phyloP scores from a whole-genome alignment of 2,329 filamentous ascomycete species.

The Salinomyces thailandicus region DNA sequence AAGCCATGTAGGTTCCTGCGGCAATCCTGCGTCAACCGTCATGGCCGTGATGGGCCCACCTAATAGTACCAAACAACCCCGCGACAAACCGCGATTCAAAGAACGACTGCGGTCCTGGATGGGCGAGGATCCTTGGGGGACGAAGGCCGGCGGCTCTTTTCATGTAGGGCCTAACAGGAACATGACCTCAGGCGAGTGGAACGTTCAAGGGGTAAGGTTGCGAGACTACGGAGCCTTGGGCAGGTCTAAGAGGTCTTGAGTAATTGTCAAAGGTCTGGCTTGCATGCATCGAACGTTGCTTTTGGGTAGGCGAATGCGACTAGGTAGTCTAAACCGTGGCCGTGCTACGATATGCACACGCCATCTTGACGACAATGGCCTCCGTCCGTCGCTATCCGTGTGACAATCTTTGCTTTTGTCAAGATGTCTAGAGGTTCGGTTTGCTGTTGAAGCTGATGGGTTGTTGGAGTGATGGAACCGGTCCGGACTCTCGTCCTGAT shows the following conservation, averaged over 20 bases:
- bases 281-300: too few relatives aligned
- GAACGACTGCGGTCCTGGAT: neutral
- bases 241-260: neutral
- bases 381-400: too few relatives aligned
- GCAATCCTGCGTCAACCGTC: slow-evolving; percentile 1
- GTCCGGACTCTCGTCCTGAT: too few relatives aligned
- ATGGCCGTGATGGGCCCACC: slow-evolving; percentile 1
- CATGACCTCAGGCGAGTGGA: neutral
- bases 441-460: too few relatives aligned
- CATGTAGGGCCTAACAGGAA: neutral
- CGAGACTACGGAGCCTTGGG: neutral
- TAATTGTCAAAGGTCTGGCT: too few relatives aligned
- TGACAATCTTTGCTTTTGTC: too few relatives aligned
- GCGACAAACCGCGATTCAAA: neutral
- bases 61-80: neutral
- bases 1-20: neutral
- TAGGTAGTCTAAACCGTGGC: too few relatives aligned
- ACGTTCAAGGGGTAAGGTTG: neutral
- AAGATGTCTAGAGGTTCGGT: too few relatives aligned
- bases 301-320: too few relatives aligned
- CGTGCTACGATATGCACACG: too few relatives aligned
- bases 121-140: neutral
- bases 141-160: neutral
- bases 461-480: too few relatives aligned
- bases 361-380: too few relatives aligned